Percentiles rank a stretch among this genome's conserved stretches.
Evolutionary conservation across 2,329 filamentous ascomycete species (phyloP).

Genomic region (Sphaerulina populicola): DNA sequence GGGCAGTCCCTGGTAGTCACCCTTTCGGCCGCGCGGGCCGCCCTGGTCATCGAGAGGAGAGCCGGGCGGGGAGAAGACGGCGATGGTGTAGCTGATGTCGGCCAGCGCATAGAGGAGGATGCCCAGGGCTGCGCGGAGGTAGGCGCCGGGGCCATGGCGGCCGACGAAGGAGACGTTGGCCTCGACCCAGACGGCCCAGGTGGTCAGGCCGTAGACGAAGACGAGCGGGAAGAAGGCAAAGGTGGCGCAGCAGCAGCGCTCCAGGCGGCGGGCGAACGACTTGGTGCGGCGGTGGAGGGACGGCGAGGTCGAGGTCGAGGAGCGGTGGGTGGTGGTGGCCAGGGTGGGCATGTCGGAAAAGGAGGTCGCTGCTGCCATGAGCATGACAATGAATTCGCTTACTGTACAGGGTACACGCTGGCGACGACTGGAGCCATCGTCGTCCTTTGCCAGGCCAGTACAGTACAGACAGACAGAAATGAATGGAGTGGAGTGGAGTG

Average conservation of each 20-base stretch:
- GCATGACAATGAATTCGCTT: too few species aligned
- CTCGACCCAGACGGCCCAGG: constrained; percentile 87
- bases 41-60: constrained; percentile 43
- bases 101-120: constrained; percentile 67
- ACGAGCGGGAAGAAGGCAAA: constrained; percentile 23
- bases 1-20: constrained; percentile 68
- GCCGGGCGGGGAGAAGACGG: constrained; percentile 87
- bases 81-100: constrained; percentile 82
- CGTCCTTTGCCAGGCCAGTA: background rate
- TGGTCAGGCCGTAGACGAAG: constrained; percentile 50
- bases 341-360: constrained; percentile 26
- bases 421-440: background rate
- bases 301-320: constrained; percentile 23
- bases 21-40: constrained; percentile 15
- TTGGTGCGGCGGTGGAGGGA: constrained; percentile 29
- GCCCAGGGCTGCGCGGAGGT: constrained; percentile 48
- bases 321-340: background rate
- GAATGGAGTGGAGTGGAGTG: too few species aligned
- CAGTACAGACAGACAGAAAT: too few species aligned
- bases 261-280: constrained; percentile 59
- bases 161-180: constrained; percentile 47
- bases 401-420: too few species aligned
- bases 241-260: constrained; percentile 71
- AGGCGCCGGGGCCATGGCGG: constrained; percentile 13
- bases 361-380: constrained; percentile 17